These are phyloP conservation scores for Amanita phalloides DNA, from an alignment of 768 basidiomycete species.

Conservation along the genomic window DNA sequence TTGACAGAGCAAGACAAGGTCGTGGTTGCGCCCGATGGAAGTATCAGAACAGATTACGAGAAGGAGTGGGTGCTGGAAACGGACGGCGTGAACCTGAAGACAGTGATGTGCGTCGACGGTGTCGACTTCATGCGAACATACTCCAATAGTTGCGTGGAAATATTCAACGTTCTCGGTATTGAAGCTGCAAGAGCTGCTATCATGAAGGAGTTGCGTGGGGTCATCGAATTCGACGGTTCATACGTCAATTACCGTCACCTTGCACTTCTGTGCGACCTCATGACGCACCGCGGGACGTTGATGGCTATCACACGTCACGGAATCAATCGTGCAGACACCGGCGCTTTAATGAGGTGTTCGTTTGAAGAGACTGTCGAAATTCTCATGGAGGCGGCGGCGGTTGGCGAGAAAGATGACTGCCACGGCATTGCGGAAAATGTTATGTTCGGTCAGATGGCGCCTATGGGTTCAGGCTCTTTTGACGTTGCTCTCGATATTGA, in stretches of 20 bases:
- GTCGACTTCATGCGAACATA: conserved; percentile 91
- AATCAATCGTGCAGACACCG: conserved; percentile 98
- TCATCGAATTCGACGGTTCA: conserved; percentile 99
- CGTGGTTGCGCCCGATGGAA: conserved; percentile 50
- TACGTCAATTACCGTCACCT: conserved; percentile 99
- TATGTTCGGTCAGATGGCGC: conserved; percentile 98
- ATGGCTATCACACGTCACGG: conserved; percentile 99
- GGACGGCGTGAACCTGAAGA: conserved; percentile 91
- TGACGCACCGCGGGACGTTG: conserved; percentile 90
- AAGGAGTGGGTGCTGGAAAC: conserved; percentile 98
- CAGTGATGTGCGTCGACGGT: conserved; percentile 91
- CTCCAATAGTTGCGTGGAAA: conserved; percentile 94
- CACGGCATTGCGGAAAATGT: conserved; percentile 99
- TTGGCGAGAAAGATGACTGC: conserved; percentile 97
- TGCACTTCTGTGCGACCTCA: conserved; percentile 92
- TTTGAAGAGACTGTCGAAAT: conserved; percentile 99
- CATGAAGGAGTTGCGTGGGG: conserved; percentile 86
- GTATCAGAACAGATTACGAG: conserved; percentile 48
- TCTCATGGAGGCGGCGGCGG: conserved; percentile 95
- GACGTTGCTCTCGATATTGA: conserved; percentile 95
- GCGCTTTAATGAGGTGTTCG: conserved; percentile 95
- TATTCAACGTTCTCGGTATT: conserved; percentile 91
- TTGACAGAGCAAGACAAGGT: conserved; percentile 82
- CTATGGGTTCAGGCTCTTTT: conserved; percentile 97
- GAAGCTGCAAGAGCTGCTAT: conserved; percentile 94